Base-by-base conservation (phyloP, 2,329 filamentous ascomycete species). In the Ophiostoma sp. region DNA sequence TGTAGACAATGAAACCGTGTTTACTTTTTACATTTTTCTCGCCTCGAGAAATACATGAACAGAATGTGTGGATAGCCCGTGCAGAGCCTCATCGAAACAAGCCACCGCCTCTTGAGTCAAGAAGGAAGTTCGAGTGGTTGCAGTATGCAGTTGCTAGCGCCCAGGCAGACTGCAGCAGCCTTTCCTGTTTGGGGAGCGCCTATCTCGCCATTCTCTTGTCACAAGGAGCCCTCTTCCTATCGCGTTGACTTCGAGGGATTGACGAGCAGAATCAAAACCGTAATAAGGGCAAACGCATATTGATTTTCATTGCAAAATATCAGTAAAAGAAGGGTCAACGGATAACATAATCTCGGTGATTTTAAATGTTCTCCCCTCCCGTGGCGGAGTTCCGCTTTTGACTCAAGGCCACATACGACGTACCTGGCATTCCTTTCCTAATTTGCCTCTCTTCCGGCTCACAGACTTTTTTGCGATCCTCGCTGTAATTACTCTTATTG, bases 81-180 rank as follows among this genome's bases (percentile, higher is more conserved):
- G 59, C 36, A 42, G 59, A 42, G 59, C 33, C 36, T 42, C 59
- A 64, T 42, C n/a, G 59, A 11, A 6, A 42, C 33, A 64, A 64
- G 59, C 59, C 59, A 64, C 59, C 36, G 59, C 59, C 59, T 15
- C 36, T 36, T 42, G n/a, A 64, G 33, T 64, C 59, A 64, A 64
- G 25, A 64, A 15, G 25, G n/a, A n/a, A 45, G 42, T 45, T 39
- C n/a, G 33, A 39, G 36, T 42, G 11, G 59, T 42, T 64, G 59
- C 33, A 64, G 33, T 42, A 25, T 61, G 15, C 39, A 42, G 39
- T 42, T 42, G 9, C 28, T 36, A 36, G 57, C 57, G 57, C 57
- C 57, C 15, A 36, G 57, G 28, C 57, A 36, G 57, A 36, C 15
- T 5, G 15, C 19, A 39, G 19, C 4, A 39, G 12, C 36, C 33